These are phyloP conservation scores for Suillus hirtellus DNA, from an alignment of 768 basidiomycete genomes.

Conservation along the genomic window DNA sequence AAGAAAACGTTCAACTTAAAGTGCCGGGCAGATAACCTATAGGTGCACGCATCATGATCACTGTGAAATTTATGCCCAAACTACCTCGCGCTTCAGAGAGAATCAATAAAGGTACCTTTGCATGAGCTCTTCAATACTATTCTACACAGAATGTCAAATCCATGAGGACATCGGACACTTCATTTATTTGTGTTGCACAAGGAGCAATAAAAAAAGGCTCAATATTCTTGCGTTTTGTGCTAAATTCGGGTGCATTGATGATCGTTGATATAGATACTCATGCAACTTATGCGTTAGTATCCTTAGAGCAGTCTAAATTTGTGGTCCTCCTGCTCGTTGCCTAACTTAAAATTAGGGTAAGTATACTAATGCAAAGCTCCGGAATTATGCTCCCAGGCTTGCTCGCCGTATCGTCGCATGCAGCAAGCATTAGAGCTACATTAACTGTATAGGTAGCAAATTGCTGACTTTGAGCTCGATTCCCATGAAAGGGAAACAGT, in stretches of 20 bases:
- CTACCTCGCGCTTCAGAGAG: background rate
- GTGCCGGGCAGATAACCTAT: background rate
- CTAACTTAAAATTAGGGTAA: too few species aligned
- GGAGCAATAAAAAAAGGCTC: background rate
- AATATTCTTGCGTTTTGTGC: background rate
- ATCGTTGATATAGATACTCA: background rate
- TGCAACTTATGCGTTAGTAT: background rate
- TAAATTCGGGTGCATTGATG: background rate
- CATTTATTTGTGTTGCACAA: background rate
- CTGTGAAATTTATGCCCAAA: background rate
- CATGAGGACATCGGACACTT: conserved; percentile 1
- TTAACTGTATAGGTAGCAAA: background rate
- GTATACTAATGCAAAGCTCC: background rate
- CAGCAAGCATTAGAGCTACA: background rate
- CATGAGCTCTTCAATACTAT: background rate
- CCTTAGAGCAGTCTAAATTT: background rate
- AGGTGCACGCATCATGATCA: background rate
- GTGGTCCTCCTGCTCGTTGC: background rate
- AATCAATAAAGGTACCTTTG: background rate
- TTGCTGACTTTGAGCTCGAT: background rate
- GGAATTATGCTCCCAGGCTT: background rate
- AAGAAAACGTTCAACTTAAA: background rate
- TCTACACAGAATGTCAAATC: background rate
- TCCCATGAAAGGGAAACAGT: conserved; percentile 5
- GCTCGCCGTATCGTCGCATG: background rate